phyloP scores from a whole-genome alignment of 2,329 filamentous ascomycete genomes.

The Blastomyces percursus region DNA sequence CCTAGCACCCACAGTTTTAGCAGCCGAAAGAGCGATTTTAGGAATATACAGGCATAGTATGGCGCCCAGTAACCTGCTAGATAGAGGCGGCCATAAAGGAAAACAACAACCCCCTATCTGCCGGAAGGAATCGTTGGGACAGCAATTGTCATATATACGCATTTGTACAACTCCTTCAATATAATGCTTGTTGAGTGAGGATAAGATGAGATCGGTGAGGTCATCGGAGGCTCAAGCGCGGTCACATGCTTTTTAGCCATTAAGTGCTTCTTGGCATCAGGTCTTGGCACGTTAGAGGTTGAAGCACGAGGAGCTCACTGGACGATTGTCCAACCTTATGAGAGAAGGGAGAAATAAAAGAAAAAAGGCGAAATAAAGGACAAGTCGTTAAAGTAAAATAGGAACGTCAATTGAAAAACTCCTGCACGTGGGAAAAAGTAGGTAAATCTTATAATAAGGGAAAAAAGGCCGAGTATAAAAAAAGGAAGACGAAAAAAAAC shows the following conservation, averaged over 20 bases:
- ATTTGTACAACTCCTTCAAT: too few relatives aligned
- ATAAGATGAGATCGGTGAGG: neutral
- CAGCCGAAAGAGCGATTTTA: neutral
- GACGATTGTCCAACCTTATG: neutral
- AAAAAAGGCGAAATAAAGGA: neutral
- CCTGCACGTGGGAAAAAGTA: neutral
- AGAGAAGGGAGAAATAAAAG: neutral
- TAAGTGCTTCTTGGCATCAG: neutral
- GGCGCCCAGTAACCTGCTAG: too few relatives aligned
- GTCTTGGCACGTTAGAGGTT: neutral
- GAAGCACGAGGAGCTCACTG: too few relatives aligned
- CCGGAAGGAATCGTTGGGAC: too few relatives aligned
- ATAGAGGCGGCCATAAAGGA: too few relatives aligned
- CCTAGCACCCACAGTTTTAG: neutral
- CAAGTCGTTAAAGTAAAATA: neutral
- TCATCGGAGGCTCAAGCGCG: neutral
- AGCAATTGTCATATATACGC: too few relatives aligned
- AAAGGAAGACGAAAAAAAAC: neutral
- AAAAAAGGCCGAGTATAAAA: neutral
- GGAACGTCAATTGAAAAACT: constrained; percentile 1
- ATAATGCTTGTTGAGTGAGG: too few relatives aligned
- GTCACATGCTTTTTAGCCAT: neutral
- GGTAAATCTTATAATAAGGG: neutral
- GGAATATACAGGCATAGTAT: neutral
- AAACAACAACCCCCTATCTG: too few relatives aligned